phyloP scores from a whole-genome alignment of 2,329 filamentous ascomycete genomes.

The Incumbomyces lentus region DNA sequence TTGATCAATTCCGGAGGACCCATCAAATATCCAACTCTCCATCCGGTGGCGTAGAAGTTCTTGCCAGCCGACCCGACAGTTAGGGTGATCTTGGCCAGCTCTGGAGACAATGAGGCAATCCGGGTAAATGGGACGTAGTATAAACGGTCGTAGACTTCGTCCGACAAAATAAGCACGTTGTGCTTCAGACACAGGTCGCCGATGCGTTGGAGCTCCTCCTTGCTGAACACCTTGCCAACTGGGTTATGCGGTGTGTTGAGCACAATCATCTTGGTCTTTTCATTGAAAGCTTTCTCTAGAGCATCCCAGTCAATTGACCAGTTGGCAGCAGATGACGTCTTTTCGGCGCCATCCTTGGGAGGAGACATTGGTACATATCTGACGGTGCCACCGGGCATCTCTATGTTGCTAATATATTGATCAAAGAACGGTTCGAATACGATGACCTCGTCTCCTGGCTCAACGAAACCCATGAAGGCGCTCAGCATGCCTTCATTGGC shows the following conservation, averaged over 20 bases:
- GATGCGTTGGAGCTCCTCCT: slow-evolving; percentile 70
- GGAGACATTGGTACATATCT: slow-evolving; percentile 93
- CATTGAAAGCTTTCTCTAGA: slow-evolving; percentile 69
- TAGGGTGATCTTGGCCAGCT: slow-evolving; percentile 76
- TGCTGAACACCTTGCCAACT: slow-evolving; percentile 88
- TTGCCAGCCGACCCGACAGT: slow-evolving; percentile 95
- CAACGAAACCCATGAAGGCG: slow-evolving; percentile 96
- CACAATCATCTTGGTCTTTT: slow-evolving; percentile 93
- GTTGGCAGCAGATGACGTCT: slow-evolving; percentile 74
- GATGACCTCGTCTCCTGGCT: slow-evolving; percentile 90
- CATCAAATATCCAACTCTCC: slow-evolving; percentile 93
- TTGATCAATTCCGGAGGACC: slow-evolving; percentile 81
- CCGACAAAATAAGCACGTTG: slow-evolving; percentile 84
- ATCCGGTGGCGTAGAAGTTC: slow-evolving; percentile 96
- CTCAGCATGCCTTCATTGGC: slow-evolving; percentile 68
- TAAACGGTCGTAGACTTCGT: slow-evolving; percentile 88
- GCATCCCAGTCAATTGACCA: slow-evolving; percentile 81
- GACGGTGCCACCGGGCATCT: slow-evolving; percentile 93
- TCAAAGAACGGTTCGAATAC: slow-evolving; percentile 98
- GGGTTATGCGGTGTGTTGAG: slow-evolving; percentile 67
- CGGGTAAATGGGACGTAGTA: slow-evolving; percentile 94
- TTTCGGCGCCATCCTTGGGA: slow-evolving; percentile 64
- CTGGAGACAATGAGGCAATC: slow-evolving; percentile 79
- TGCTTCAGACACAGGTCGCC: slow-evolving; percentile 84
- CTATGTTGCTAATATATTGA: slow-evolving; percentile 97